Conservation (phyloP, 768 basidiomycete genomes). For the Podaxis sp. region DNA sequence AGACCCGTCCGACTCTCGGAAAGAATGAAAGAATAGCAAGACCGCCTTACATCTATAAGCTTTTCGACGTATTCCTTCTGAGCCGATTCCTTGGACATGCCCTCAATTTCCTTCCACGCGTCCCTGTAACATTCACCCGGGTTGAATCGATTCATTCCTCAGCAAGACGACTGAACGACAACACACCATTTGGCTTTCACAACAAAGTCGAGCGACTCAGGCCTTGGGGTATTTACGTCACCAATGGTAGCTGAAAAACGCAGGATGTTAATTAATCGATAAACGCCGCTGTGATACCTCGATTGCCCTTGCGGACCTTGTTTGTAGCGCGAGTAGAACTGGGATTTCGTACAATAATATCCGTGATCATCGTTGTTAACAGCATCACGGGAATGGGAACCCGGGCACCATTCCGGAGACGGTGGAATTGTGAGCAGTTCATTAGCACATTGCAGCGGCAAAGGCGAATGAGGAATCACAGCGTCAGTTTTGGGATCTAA, state of each 20-base stretch:
- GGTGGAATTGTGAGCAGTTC: not conserved
- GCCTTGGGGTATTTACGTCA: slow-evolving; percentile 61
- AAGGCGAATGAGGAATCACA: not conserved
- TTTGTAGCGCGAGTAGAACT: slow-evolving; percentile 97
- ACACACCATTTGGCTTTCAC: slow-evolving; percentile 89
- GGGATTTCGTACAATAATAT: not conserved
- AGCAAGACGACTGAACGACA: slow-evolving; percentile 16
- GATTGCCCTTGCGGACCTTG: slow-evolving; percentile 55
- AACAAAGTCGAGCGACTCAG: slow-evolving; percentile 83
- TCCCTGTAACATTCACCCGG: slow-evolving; percentile 51
- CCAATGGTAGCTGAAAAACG: slow-evolving; percentile 62
- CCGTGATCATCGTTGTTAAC: not conserved
- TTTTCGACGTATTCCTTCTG: slow-evolving; percentile 71
- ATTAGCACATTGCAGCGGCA: not conserved
- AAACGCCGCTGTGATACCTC: no score
- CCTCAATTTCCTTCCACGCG: slow-evolving; percentile 81
- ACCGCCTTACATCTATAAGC: slow-evolving; percentile 58
- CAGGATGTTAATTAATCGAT: not conserved
- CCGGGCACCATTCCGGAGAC: not conserved
- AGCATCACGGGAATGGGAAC: not conserved
- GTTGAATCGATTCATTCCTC: not conserved
- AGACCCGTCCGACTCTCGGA: not conserved
- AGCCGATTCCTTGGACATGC: slow-evolving; percentile 71
- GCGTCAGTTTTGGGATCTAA: not conserved
- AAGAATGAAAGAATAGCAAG: not conserved